Evolutionary conservation across 2,329 filamentous ascomycete species (phyloP), one percentile per base, ranked within the genome.

Genomic region (Setomelanomma holmii): DNA sequence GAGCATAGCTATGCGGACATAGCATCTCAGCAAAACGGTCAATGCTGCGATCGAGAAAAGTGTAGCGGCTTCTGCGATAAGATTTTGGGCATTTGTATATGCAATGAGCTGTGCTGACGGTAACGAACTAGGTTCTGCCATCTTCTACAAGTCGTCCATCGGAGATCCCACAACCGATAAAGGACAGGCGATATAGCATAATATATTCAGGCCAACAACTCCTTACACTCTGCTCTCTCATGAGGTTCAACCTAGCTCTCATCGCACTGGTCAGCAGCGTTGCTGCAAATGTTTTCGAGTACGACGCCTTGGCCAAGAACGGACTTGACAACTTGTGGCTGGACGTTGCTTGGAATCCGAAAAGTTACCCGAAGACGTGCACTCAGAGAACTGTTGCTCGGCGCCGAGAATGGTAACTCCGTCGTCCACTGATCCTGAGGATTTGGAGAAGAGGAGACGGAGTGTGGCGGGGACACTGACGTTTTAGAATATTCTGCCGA

Each of bases 1-100:
- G 38, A 84, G 72, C 66, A 83, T 76, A 7, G 68, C 61, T 3
- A 75, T 23, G 11, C 81, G 75, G 22, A 83, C 81, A 49, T 80
- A 81, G 27, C 76, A 59, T 20, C 80, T 75, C n/a, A 78, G 64
- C 5, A 72, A 10, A 1, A 80, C 76, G 2, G 71, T 63, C 11
- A 79, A 38, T 0, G 73, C 60, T 1, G 79, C 74, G 17, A 75
- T 36, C 0, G 64, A 61, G 10, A 76, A 74, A 42, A 80, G 68
- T 1, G 73, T 49, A 7, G 7, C 24, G 6, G 24, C 24, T 30
- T 30, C 7, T 30, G 24, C 6, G 12, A 30, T 6, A 12, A 30
- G 6, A 30, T 6, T 30, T 30, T 6, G 24, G 12, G 24, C 24
- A 30, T 30, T 30, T 12, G 24, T 30, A 30, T 30, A 30, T 30